phyloP scores from a whole-genome alignment of 352 stramenopile species.

The Pythium volutum region DNA sequence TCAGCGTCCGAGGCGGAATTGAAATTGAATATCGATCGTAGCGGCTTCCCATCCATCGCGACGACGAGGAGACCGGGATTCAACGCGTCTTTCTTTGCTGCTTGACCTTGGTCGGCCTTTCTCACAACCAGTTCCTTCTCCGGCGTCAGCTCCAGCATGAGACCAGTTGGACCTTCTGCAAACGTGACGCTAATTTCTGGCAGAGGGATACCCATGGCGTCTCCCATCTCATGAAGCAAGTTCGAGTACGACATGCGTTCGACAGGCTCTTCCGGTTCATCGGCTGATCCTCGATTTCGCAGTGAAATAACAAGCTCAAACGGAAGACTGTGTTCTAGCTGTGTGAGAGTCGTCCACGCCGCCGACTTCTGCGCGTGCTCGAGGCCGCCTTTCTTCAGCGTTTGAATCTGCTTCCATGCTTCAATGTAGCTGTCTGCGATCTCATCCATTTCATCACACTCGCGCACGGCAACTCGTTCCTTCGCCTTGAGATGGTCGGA shows the following conservation, averaged over 20 bases:
- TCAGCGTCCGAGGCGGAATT: conserved; percentile 56
- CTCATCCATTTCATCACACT: conserved; percentile 36
- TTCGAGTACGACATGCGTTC: conserved; percentile 45
- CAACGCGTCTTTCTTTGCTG: conserved; percentile 59
- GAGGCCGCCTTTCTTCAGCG: conserved; percentile 59
- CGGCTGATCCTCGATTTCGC: conserved; percentile 64
- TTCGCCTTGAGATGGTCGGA: conserved; percentile 64
- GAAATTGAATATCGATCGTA: conserved; percentile 46
- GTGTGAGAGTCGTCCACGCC: conserved; percentile 43
- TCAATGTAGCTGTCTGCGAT: conserved; percentile 68
- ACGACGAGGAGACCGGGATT: conserved; percentile 72
- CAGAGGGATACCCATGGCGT: conserved; percentile 74
- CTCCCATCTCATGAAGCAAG: conserved; percentile 60
- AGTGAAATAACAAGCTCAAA: conserved; percentile 75
- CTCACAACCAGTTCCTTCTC: conserved; percentile 32
- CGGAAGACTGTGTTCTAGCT: conserved; percentile 69
- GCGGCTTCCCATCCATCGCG: conserved; percentile 60
- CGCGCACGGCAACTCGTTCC: conserved; percentile 44
- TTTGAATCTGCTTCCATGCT: conserved; percentile 63
- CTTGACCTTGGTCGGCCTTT: conserved; percentile 35
- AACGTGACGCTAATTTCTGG: conserved; percentile 82
- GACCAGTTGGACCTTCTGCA: conserved; percentile 52
- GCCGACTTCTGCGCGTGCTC: conserved; percentile 64
- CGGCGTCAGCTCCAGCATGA: conserved; percentile 50
- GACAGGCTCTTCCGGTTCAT: conserved; percentile 37